Percentiles rank a stretch among this genome's conserved stretches.
These are phyloP conservation scores for Ganoderma resinaceum DNA, from an alignment of 1,284 basidiomycete genomes.

Conservation along the genomic window DNA sequence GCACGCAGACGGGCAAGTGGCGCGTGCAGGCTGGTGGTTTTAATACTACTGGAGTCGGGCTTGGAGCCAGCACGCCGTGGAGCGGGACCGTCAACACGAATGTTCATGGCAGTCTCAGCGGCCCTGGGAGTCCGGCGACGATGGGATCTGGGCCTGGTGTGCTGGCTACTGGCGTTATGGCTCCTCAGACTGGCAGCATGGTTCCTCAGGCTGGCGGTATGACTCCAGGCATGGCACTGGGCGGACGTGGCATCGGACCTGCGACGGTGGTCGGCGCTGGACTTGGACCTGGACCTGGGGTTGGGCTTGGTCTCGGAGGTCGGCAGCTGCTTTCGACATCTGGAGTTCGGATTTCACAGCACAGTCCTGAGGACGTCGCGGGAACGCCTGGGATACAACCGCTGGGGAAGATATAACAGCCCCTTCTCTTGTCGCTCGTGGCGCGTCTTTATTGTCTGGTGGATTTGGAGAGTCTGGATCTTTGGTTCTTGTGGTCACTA, in stretches of 20 bases:
- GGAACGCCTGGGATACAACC: neutral
- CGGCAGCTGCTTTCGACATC: neutral
- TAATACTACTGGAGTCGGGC: neutral
- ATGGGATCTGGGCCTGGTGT: neutral
- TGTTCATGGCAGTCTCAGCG: too few species aligned
- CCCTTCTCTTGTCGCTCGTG: neutral
- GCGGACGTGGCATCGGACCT: neutral
- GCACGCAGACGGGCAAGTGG: conserved; percentile 45
- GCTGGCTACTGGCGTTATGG: neutral
- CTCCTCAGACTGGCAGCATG: neutral
- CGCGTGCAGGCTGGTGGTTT: conserved; percentile 12
- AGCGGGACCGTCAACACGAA: neutral
- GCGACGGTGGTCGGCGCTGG: neutral
- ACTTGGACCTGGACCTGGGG: neutral
- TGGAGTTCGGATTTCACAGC: neutral
- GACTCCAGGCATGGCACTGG: neutral
- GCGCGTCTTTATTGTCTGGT: neutral
- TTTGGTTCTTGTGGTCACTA: neutral
- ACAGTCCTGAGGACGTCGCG: neutral
- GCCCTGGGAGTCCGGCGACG: neutral
- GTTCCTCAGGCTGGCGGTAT: neutral
- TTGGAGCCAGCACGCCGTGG: neutral
- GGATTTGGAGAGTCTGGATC: neutral
- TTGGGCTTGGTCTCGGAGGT: neutral
- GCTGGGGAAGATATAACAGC: neutral